Conservation (phyloP, 1,139 yeast genomes). For the Saccharomyces hybrid region DNA sequence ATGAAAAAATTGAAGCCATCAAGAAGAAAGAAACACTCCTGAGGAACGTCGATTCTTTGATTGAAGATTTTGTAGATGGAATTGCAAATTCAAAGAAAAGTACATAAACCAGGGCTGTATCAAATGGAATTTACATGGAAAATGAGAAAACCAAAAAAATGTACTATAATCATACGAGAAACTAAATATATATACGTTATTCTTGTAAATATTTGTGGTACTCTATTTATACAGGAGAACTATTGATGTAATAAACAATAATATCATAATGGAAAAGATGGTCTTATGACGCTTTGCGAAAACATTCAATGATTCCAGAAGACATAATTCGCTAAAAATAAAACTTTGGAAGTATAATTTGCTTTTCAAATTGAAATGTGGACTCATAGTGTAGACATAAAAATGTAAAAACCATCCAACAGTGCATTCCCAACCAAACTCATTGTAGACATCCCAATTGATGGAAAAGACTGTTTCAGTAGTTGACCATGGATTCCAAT, state of each 20-base stretch:
- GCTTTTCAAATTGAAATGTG: conserved; percentile 41
- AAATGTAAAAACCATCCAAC: conserved; percentile 55
- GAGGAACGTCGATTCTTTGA: conserved; percentile 60
- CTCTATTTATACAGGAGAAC: conserved; percentile 5
- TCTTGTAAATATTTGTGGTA: neutral
- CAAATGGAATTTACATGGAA: neutral
- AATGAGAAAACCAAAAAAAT: neutral
- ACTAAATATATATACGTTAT: neutral
- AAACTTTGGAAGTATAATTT: conserved; percentile 52
- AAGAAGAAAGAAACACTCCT: conserved; percentile 58
- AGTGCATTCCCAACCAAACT: conserved; percentile 37
- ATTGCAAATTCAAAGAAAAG: conserved; percentile 21
- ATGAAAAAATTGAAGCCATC: conserved; percentile 49
- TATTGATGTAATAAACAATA: neutral
- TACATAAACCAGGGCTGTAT: neutral
- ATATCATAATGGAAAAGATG: conserved; percentile 4
- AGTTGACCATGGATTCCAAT: conserved; percentile 20
- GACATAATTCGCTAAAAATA: conserved; percentile 48
- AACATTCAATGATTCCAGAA: conserved; percentile 16
- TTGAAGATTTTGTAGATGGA: conserved; percentile 32
- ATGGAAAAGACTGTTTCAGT: neutral
- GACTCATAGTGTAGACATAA: conserved; percentile 46
- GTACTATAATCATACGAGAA: neutral
- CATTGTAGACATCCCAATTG: conserved; percentile 10
- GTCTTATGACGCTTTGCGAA: conserved; percentile 5